Conservation (phyloP, 2,329 filamentous ascomycete species). For the Xylariaceae sp. region DNA sequence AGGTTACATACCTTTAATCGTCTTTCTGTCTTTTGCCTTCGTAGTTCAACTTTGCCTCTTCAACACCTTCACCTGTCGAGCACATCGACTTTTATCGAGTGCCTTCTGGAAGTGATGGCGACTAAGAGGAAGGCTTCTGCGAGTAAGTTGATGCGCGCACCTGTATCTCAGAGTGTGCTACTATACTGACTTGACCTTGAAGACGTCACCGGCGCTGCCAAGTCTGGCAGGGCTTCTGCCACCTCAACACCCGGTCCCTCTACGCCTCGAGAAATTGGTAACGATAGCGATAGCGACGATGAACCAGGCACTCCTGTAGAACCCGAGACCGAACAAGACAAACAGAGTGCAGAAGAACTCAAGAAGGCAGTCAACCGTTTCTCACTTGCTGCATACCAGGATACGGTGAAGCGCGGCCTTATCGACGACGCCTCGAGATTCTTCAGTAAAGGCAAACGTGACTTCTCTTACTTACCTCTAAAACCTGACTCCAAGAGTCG, state of each 20-base stretch:
- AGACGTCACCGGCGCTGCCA: constrained; percentile 56
- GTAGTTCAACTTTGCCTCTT: neutral
- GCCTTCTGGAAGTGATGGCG: constrained; percentile 59
- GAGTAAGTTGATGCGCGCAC: constrained; percentile 46
- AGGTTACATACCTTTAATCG: neutral
- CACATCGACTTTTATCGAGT: neutral
- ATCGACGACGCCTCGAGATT: constrained; percentile 52
- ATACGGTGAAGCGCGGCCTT: constrained; percentile 50
- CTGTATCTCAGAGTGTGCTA: constrained; percentile 11
- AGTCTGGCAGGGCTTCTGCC: constrained; percentile 63
- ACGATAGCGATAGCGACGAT: constrained; percentile 62
- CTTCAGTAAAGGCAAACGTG: constrained; percentile 56
- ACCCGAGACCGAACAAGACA: constrained; percentile 56
- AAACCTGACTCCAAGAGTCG: constrained; percentile 90
- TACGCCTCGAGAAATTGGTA: constrained; percentile 65
- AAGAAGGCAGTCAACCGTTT: constrained; percentile 67
- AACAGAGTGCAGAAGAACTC: constrained; percentile 51
- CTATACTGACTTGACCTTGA: constrained; percentile 44
- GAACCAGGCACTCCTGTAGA: constrained; percentile 48
- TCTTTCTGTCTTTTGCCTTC: neutral
- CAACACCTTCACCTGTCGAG: constrained; percentile 16
- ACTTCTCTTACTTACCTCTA: constrained; percentile 82
- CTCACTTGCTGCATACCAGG: constrained; percentile 59
- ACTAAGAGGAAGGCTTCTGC: constrained; percentile 72
- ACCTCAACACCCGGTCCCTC: constrained; percentile 66